Percentiles rank a stretch among this genome's conserved stretches.
Conservation (phyloP, 2,329 filamentous ascomycete species). For the Paracamarosporium sp. region DNA sequence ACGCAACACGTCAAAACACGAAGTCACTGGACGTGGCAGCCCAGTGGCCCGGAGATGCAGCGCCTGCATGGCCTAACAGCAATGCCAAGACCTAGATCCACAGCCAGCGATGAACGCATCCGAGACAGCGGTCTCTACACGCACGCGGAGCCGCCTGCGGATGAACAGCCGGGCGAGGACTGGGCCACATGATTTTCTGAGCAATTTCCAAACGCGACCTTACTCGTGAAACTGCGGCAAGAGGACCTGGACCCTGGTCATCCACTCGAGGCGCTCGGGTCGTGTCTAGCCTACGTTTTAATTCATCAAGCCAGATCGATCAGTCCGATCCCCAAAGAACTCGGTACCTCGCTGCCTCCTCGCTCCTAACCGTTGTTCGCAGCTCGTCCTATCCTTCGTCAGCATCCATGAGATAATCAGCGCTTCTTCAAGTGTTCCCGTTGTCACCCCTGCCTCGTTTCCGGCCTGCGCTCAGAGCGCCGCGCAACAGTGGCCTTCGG, state of each 20-base stretch:
- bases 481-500: constrained; percentile 41
- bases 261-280: constrained; percentile 15
- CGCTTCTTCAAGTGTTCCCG: constrained; percentile 4
- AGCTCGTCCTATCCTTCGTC: neutral
- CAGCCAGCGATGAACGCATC: constrained; percentile 3
- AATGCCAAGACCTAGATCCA: constrained; percentile 13
- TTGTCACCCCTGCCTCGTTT: constrained; percentile 18
- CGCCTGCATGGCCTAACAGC: neutral
- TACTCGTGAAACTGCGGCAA: constrained; percentile 7
- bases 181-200: neutral
- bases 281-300: constrained; percentile 15
- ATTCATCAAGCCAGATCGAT: constrained; percentile 10
- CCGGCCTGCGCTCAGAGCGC: constrained; percentile 39
- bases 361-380: neutral
- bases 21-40: neutral
- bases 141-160: neutral
- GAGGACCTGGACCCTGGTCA: constrained; percentile 1
- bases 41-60: neutral
- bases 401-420: constrained; percentile 33
- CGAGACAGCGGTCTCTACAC: neutral
- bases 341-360: neutral
- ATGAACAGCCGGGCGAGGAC: neutral
- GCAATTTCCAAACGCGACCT: neutral
- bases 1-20: neutral
- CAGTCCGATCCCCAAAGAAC: constrained; percentile 5